These are phyloP conservation scores for Ogataea nitratoaversa DNA, from an alignment of 805 yeast species.

Conservation along the genomic window DNA sequence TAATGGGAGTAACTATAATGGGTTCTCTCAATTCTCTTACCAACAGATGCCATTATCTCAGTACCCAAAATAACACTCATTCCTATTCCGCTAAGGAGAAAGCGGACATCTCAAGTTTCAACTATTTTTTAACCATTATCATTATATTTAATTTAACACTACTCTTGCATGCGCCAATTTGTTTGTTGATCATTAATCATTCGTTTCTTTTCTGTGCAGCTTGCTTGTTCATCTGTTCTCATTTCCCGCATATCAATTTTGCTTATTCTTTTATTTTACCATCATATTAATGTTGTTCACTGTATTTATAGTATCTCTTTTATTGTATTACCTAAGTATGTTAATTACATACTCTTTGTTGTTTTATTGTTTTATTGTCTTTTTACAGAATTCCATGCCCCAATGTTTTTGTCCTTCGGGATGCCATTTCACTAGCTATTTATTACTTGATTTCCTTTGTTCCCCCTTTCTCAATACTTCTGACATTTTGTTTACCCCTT, in stretches of 20 bases:
- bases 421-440: not conserved
- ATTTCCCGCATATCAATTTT: not conserved
- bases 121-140: too few species aligned
- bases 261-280: constrained; percentile 1
- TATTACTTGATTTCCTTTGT: not conserved
- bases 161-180: not conserved
- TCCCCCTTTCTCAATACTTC: not conserved
- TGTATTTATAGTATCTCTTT: constrained; percentile 10
- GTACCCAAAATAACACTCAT: constrained; percentile 17
- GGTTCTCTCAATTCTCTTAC: constrained; percentile 16
- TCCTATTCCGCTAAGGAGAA: not conserved
- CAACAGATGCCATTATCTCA: constrained; percentile 22
- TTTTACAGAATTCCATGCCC: not conserved
- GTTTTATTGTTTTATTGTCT: constrained; percentile 1
- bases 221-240: not conserved
- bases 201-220: not conserved
- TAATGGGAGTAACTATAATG: constrained; percentile 11
- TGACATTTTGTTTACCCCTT: not conserved
- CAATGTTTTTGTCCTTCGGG: not conserved
- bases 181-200: not conserved
- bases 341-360: not conserved
- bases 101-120: too few species aligned
- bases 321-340: constrained; percentile 3
- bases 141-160: not conserved
- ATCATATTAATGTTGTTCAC: constrained; percentile 4